These are phyloP conservation scores for Colletotrichum shisoi DNA, from an alignment of 2,329 filamentous ascomycete species.

Conservation along the genomic window DNA sequence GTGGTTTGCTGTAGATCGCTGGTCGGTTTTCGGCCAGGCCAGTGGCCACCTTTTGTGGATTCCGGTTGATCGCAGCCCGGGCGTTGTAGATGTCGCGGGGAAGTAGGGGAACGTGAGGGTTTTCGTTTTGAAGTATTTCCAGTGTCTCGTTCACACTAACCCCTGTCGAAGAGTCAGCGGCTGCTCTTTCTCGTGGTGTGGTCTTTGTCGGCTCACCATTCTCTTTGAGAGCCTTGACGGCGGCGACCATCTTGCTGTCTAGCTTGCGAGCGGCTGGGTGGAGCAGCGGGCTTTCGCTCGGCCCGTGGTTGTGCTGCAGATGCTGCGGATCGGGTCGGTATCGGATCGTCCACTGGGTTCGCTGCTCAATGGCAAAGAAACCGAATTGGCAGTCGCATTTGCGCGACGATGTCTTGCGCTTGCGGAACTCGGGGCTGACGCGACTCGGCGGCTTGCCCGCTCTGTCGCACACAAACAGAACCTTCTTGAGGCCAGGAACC, in stretches of 20 bases:
- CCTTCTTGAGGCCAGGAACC: constrained; percentile 71
- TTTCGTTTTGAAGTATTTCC: constrained; percentile 69
- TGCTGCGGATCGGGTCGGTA: constrained; percentile 68
- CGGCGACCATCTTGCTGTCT: constrained; percentile 72
- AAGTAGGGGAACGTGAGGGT: constrained; percentile 69
- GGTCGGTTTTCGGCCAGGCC: constrained; percentile 68
- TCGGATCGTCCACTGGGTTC: constrained; percentile 71
- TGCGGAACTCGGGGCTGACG: constrained; percentile 70
- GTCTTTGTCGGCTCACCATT: constrained; percentile 59
- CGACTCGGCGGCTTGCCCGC: constrained; percentile 69
- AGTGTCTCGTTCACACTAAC: constrained; percentile 72
- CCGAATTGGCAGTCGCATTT: constrained; percentile 74
- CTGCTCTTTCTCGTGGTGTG: constrained; percentile 25
- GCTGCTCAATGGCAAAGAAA: constrained; percentile 74
- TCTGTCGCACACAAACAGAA: constrained; percentile 71
- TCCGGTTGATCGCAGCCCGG: constrained; percentile 70
- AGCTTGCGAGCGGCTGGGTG: constrained; percentile 72
- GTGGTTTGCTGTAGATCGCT: constrained; percentile 72
- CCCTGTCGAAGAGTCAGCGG: constrained; percentile 57
- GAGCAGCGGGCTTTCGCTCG: constrained; percentile 71
- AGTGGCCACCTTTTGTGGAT: constrained; percentile 67
- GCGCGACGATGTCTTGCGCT: constrained; percentile 71
- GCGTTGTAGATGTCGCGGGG: constrained; percentile 74
- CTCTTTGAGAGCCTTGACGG: constrained; percentile 71
- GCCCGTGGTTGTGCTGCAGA: constrained; percentile 69